Conservation (phyloP, 768 basidiomycete species). For the Lentinula aciculospora region DNA sequence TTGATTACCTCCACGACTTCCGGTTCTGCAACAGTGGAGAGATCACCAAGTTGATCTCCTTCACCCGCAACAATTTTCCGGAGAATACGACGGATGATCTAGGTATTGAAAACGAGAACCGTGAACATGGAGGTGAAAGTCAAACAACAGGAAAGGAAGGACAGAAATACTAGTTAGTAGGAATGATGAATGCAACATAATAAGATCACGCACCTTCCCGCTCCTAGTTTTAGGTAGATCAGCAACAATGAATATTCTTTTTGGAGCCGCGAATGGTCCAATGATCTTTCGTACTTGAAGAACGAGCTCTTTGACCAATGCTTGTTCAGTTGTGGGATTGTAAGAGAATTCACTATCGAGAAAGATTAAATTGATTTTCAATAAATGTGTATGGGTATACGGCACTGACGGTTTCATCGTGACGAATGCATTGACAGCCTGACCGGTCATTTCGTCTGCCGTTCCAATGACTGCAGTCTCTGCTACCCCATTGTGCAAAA, state of each 20-base stretch:
- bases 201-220: slow-evolving; percentile 60
- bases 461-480: slow-evolving; percentile 93
- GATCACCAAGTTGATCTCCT: slow-evolving; percentile 92
- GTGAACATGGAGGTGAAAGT: no score
- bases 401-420: slow-evolving; percentile 85
- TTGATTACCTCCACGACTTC: slow-evolving; percentile 81
- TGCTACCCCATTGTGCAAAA: slow-evolving; percentile 91
- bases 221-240: slow-evolving; percentile 94
- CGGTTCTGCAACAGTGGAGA: slow-evolving; percentile 91
- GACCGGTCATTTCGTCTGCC: slow-evolving; percentile 84
- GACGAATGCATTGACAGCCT: slow-evolving; percentile 92
- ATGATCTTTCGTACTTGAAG: slow-evolving; percentile 97
- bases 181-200: not conserved
- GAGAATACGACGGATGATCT: slow-evolving; percentile 95
- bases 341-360: slow-evolving; percentile 70
- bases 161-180: not conserved
- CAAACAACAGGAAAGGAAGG: not conserved
- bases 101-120: not conserved
- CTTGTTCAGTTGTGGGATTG: slow-evolving; percentile 62
- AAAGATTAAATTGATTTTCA: not conserved
- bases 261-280: slow-evolving; percentile 95
- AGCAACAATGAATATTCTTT: slow-evolving; percentile 77
- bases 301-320: slow-evolving; percentile 79
- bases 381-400: no score
- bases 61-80: slow-evolving; percentile 95